phyloP scores from a whole-genome alignment of 208 protist species.

The Acanthamoeba sp. region DNA sequence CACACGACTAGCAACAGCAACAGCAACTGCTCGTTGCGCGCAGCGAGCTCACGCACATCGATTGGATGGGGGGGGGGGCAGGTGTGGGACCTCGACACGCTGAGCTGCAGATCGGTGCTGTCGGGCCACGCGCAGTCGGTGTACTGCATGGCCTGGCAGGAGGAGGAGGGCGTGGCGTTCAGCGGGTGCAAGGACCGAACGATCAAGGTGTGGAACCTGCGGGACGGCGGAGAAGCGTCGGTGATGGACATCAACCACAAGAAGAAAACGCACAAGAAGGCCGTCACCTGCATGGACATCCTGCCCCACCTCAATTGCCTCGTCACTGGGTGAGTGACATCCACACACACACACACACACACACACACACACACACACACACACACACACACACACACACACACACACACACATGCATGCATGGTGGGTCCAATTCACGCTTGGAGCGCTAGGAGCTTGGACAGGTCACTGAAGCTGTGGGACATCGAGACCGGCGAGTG shows the following conservation, averaged over 20 bases:
- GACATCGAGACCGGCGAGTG: slow-evolving; percentile 54
- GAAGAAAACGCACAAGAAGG: background rate
- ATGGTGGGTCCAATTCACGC: background rate
- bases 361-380: too few relatives aligned
- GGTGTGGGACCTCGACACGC: slow-evolving; percentile 47
- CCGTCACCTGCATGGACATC: background rate
- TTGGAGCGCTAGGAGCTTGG: background rate
- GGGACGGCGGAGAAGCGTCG: background rate
- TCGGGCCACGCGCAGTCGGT: slow-evolving; percentile 7
- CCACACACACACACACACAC: too few relatives aligned
- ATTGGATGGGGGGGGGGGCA: background rate
- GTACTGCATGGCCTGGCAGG: slow-evolving; percentile 29
- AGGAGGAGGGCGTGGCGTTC: slow-evolving; percentile 19
- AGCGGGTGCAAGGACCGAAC: slow-evolving; percentile 64
- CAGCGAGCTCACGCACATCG: background rate
- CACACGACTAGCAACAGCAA: too few relatives aligned
- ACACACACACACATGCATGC: too few relatives aligned
- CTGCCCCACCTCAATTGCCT: slow-evolving; percentile 36
- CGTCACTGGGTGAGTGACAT: background rate
- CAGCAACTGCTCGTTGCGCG: background rate
- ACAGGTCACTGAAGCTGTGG: slow-evolving; percentile 13
- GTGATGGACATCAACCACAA: background rate
- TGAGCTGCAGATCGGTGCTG: background rate
- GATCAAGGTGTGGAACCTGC: slow-evolving; percentile 57
- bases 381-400: too few relatives aligned